Conservation (phyloP, 2,329 filamentous ascomycete genomes). For the Phyllachora maydis region DNA sequence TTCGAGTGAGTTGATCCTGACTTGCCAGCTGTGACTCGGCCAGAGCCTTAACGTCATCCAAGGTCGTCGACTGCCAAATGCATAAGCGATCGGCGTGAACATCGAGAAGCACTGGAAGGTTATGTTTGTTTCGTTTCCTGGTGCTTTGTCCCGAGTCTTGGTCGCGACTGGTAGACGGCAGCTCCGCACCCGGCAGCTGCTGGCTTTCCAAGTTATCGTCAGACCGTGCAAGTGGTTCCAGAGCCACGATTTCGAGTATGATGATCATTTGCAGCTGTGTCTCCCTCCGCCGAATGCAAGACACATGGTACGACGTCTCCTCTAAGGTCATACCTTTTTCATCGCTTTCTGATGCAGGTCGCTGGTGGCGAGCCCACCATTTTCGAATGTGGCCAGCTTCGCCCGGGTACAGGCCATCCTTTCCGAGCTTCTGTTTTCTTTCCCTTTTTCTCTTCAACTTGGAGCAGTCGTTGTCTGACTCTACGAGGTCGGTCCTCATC, state of each 20-base stretch:
- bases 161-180: too few relatives aligned
- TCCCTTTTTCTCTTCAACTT: conserved; percentile 26
- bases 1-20: conserved; percentile 12
- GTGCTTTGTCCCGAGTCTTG: too few relatives aligned
- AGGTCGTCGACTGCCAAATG: conserved; percentile 64
- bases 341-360: conserved; percentile 22
- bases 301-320: conserved; percentile 39
- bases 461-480: conserved; percentile 24
- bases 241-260: conserved; percentile 53
- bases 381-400: conserved; percentile 43
- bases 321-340: conserved; percentile 24
- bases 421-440: conserved; percentile 48
- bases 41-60: conserved; percentile 30
- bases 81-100: conserved; percentile 58
- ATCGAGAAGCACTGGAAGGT: conserved; percentile 46
- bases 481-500: conserved; percentile 34
- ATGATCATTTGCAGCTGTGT: conserved; percentile 66
- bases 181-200: conserved; percentile 22
- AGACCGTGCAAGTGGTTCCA: conserved; percentile 31
- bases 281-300: conserved; percentile 50
- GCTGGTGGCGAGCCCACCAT: conserved; percentile 49
- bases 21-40: conserved; percentile 23
- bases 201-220: conserved; percentile 18
- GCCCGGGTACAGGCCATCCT: conserved; percentile 43
- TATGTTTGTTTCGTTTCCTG: conserved; percentile 42